Conservation (phyloP, 371 early-diverging fungal genomes). For the Nematocida sp. region DNA sequence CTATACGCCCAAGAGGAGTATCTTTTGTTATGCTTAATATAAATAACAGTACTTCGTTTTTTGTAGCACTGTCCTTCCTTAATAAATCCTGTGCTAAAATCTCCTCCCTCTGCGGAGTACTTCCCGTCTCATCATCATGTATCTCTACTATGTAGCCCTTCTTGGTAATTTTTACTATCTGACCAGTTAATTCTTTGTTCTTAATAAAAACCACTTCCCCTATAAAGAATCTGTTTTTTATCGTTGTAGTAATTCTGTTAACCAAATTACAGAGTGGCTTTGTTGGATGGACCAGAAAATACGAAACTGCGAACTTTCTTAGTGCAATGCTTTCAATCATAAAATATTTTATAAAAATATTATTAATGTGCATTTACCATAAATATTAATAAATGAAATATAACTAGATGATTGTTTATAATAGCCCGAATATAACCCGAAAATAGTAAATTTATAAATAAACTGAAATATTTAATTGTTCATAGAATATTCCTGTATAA, state of each 20-base stretch:
- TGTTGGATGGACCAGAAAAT: constrained; percentile 56
- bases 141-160: constrained; percentile 58
- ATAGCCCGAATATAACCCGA: no score
- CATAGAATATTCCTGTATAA: no score
- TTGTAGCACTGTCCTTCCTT: constrained; percentile 43
- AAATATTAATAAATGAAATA: background rate
- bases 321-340: constrained; percentile 67
- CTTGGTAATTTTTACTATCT: constrained; percentile 33
- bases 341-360: constrained; percentile 1
- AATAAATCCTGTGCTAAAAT: constrained; percentile 18
- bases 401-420: no score
- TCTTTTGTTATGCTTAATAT: constrained; percentile 55
- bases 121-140: constrained; percentile 22
- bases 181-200: constrained; percentile 42
- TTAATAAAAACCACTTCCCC: constrained; percentile 61
- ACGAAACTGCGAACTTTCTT: constrained; percentile 57
- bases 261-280: constrained; percentile 37
- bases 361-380: constrained; percentile 1
- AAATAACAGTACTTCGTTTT: constrained; percentile 60
- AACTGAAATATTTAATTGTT: no score
- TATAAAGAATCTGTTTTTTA: constrained; percentile 55
- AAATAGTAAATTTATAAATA: no score
- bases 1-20: constrained; percentile 59
- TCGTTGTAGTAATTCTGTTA: constrained; percentile 23
- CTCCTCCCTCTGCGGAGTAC: constrained; percentile 43